Conservation (phyloP, 192 early-diverging fungal genomes). For the Backusella westeae region DNA sequence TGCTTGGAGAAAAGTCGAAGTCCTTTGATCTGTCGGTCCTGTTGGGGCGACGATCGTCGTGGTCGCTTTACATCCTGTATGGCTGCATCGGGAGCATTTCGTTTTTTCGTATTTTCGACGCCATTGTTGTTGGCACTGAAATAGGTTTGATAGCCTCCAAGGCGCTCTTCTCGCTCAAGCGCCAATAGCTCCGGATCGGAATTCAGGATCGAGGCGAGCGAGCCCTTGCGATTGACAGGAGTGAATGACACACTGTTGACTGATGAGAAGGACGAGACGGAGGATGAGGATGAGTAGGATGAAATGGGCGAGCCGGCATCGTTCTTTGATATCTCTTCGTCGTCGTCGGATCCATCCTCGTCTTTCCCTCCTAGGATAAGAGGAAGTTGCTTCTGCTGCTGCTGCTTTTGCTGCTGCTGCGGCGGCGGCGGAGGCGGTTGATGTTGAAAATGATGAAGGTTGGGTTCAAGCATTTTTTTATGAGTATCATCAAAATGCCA, state of each 20-base stretch:
- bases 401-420: background rate
- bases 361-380: background rate
- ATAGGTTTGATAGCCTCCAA: constrained; percentile 6
- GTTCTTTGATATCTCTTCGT: background rate
- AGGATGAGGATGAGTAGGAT: background rate
- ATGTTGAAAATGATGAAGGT: background rate
- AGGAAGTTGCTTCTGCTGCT: background rate
- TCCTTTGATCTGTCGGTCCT: constrained; percentile 17
- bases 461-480: background rate
- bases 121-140: background rate
- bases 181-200: constrained; percentile 12
- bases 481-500: background rate
- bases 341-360: background rate
- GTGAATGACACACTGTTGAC: background rate
- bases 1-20: constrained; percentile 55
- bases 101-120: background rate
- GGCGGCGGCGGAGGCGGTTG: background rate
- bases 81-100: background rate
- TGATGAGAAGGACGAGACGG: constrained; percentile 4
- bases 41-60: background rate
- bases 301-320: background rate
- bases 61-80: background rate
- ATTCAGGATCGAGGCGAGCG: constrained; percentile 28
- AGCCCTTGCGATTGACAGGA: constrained; percentile 18
- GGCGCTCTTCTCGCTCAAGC: constrained; percentile 12